Conservation (phyloP, 148 eudicot genomes). For the Rhododendron ovatum region DNA sequence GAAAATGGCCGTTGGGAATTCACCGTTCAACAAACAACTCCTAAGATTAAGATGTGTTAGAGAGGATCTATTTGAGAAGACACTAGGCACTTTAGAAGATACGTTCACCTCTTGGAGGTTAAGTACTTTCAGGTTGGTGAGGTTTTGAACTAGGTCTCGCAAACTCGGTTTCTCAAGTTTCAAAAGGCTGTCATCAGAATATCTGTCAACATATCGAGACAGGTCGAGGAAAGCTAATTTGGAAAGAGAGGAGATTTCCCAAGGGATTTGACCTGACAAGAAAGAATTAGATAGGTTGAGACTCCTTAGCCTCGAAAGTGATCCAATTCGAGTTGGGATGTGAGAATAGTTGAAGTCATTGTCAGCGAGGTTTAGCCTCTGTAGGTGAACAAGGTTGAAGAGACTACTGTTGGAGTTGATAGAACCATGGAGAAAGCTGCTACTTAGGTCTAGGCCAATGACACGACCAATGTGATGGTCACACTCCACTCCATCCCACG, state of each 20-base stretch:
- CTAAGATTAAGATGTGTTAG: not conserved
- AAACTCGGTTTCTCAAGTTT: constrained; percentile 18
- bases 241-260: not conserved
- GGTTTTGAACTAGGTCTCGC: constrained; percentile 10
- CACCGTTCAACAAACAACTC: constrained; percentile 18
- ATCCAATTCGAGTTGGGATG: constrained; percentile 15
- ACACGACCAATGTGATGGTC: constrained; percentile 24
- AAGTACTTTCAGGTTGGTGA: constrained; percentile 17
- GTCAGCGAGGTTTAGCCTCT: constrained; percentile 22
- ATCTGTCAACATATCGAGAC: not conserved
- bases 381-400: constrained; percentile 26
- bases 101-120: constrained; percentile 1
- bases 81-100: constrained; percentile 19
- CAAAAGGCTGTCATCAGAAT: not conserved
- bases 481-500: constrained; percentile 44
- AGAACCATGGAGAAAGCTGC: constrained; percentile 32
- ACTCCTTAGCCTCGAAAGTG: not conserved
- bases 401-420: not conserved
- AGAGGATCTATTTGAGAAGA: constrained; percentile 17
- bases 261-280: not conserved
- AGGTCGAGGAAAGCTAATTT: not conserved
- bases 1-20: constrained; percentile 21
- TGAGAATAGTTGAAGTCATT: constrained; percentile 27
- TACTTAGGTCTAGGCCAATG: constrained; percentile 34
- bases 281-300: not conserved